Conservation (phyloP, 352 stramenopile species). For the Elongisporangium undulatum region DNA sequence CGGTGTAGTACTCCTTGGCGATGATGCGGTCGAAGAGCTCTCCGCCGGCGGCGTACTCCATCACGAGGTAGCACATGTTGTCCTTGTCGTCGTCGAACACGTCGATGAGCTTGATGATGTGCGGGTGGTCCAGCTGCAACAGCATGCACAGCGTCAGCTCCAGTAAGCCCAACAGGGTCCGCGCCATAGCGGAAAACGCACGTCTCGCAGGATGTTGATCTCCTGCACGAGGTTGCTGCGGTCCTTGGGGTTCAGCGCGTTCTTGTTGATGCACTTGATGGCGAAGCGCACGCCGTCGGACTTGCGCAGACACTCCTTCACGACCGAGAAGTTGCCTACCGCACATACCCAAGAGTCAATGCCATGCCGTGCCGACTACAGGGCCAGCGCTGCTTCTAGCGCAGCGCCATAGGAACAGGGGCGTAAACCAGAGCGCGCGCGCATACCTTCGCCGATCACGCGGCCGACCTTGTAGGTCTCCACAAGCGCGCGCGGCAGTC, state of each 20-base stretch:
- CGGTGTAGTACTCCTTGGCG: constrained; percentile 89
- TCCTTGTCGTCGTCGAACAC: constrained; percentile 69
- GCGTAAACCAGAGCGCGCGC: neutral
- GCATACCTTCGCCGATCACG: constrained; percentile 60
- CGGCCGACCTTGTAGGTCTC: constrained; percentile 82
- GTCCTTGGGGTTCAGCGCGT: constrained; percentile 73
- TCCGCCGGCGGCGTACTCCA: constrained; percentile 85
- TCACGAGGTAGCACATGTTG: constrained; percentile 84
- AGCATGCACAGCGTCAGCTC: neutral
- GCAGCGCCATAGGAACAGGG: too few relatives aligned
- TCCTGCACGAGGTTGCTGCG: constrained; percentile 74
- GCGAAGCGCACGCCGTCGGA: constrained; percentile 51
- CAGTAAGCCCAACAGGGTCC: constrained; percentile 1
- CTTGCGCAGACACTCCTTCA: constrained; percentile 67
- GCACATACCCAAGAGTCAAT: constrained; percentile 1
- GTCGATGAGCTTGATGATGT: constrained; percentile 88
- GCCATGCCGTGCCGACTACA: too few relatives aligned
- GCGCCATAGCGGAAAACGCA: constrained; percentile 5
- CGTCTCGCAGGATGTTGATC: constrained; percentile 78
- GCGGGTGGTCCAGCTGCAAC: constrained; percentile 66
- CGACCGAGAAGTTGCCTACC: constrained; percentile 80
- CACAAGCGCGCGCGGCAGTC: constrained; percentile 45
- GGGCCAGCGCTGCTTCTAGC: too few relatives aligned
- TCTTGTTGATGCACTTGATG: constrained; percentile 86
- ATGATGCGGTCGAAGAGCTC: constrained; percentile 94